Evolutionary conservation across 2,329 filamentous ascomycete genomes (phyloP), one percentile per base, ranked within the genome.

Genomic region (Fusarium luffae): DNA sequence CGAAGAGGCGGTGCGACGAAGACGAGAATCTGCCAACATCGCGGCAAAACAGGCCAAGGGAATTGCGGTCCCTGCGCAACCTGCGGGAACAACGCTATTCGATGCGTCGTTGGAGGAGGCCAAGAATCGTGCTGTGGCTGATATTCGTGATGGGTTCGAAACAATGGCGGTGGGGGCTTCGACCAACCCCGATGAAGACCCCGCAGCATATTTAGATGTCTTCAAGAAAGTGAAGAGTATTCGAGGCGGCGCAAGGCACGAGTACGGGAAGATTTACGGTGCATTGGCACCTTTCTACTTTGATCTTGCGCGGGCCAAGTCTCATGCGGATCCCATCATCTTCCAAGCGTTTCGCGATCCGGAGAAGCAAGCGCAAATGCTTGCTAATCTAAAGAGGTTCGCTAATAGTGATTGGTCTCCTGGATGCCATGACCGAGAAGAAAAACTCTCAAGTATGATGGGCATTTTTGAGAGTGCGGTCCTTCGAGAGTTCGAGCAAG

Each of bases 251-350:
- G 96, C 96, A 46, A 88, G 94, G 66, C 89, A 96, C 73, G 94
- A 98, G 79, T 99, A 94, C 77, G 95, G 92, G 18, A 97, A 92
- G 78, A 85, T 98, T 16, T 97, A 98, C 79, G 91, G 90, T n/a
- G 92, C 93, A 6, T 81, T 99, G 71, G 92, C 90, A 13, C 94
- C 94, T 0, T 95, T 97, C 74, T 99, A 98, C 80, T 88, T 89
- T 69, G 93, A 99, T 77, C 86, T 98, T 43, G 89, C 88, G 37
- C 86, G 84, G 66, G 90, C 91, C 4, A 89, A 85, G 81, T 93
- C 84, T 68, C 93, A 92, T 81, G 88, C 92, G 16, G 92, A 98
- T 70, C 93, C 93, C 9, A 85, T 93, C 34, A 84, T 98, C 11
- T 99, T 98, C 80, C 89, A 92, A 73, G 92, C 91, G 13, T 98